Percentiles rank a stretch among this genome's conserved stretches.
phyloP scores from a whole-genome alignment of 192 early-diverging fungal genomes.

The Pilobolus umbonatus region DNA sequence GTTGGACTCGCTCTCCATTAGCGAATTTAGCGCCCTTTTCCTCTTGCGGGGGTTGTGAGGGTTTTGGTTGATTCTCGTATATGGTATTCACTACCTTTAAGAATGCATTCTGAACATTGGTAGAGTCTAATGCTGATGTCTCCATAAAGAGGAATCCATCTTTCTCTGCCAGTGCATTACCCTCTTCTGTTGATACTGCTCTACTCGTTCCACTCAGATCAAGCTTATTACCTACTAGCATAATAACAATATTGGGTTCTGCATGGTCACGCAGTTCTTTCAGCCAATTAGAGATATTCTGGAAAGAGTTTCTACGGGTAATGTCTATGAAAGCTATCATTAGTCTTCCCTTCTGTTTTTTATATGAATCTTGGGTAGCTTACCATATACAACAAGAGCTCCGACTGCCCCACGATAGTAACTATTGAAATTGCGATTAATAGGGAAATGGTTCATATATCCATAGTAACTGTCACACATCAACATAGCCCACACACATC shows the following conservation, averaged over 20 bases:
- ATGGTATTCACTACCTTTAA: conserved; percentile 79
- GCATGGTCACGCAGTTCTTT: conserved; percentile 91
- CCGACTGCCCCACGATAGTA: conserved; percentile 94
- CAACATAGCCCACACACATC: no score
- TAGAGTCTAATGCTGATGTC: conserved; percentile 69
- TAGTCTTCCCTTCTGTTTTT: background rate
- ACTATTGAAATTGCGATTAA: conserved; percentile 34
- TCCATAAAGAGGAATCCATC: conserved; percentile 78
- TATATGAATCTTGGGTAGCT: conserved; percentile 44
- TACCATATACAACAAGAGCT: conserved; percentile 84
- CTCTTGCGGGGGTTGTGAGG: conserved; percentile 11
- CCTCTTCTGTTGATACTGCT: conserved; percentile 70
- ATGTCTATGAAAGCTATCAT: conserved; percentile 23
- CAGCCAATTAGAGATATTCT: conserved; percentile 87
- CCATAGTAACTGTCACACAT: no score
- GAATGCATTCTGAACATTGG: conserved; percentile 77
- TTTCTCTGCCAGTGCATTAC: conserved; percentile 70
- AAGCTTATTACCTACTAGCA: conserved; percentile 88
- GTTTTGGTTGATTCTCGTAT: conserved; percentile 32
- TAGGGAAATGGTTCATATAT: background rate
- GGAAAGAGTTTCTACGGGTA: conserved; percentile 60
- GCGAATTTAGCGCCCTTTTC: background rate
- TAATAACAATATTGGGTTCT: conserved; percentile 87
- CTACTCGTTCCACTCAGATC: conserved; percentile 67
- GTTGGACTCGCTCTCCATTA: conserved; percentile 23